Conservation (phyloP, 108 stramenopile genomes). For the Nitzschia sp. region DNA sequence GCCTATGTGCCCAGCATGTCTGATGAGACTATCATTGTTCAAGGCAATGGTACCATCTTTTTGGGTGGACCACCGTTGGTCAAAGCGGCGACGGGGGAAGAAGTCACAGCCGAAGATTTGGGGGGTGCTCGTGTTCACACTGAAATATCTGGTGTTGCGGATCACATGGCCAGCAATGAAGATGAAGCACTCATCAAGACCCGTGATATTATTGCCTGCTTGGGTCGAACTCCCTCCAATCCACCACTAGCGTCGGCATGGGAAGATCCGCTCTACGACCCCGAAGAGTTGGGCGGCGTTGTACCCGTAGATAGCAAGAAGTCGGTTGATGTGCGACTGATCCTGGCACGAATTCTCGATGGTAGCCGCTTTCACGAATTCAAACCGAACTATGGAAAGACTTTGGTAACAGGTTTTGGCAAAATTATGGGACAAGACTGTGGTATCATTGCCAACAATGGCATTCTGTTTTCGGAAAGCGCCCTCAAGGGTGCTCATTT, state of each 20-base stretch:
- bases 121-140: slow-evolving; percentile 97
- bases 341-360: slow-evolving; percentile 93
- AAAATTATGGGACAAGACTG: slow-evolving; percentile 91
- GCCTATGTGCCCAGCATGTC: slow-evolving; percentile 99
- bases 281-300: slow-evolving; percentile 88
- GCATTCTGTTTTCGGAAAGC: slow-evolving; percentile 93
- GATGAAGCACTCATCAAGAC: slow-evolving; percentile 85
- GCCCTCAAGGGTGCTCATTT: slow-evolving; percentile 96
- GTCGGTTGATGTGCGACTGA: slow-evolving; percentile 94
- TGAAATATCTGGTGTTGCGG: slow-evolving; percentile 89
- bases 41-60: slow-evolving; percentile 97
- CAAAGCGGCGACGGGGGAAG: slow-evolving; percentile 96
- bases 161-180: slow-evolving; percentile 93
- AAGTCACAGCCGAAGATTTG: slow-evolving; percentile 94
- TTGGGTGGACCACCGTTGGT: slow-evolving; percentile 99
- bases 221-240: slow-evolving; percentile 41
- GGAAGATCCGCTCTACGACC: slow-evolving; percentile 91
- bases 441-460: slow-evolving; percentile 98
- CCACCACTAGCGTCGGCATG: slow-evolving; percentile 15
- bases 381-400: slow-evolving; percentile 94
- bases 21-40: slow-evolving; percentile 96
- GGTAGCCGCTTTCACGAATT: slow-evolving; percentile 98
- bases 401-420: slow-evolving; percentile 95
- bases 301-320: slow-evolving; percentile 92
- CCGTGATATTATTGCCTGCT: slow-evolving; percentile 79